phyloP scores from a whole-genome alignment of 2,329 filamentous ascomycete genomes.

The Cordyceps militaris region DNA sequence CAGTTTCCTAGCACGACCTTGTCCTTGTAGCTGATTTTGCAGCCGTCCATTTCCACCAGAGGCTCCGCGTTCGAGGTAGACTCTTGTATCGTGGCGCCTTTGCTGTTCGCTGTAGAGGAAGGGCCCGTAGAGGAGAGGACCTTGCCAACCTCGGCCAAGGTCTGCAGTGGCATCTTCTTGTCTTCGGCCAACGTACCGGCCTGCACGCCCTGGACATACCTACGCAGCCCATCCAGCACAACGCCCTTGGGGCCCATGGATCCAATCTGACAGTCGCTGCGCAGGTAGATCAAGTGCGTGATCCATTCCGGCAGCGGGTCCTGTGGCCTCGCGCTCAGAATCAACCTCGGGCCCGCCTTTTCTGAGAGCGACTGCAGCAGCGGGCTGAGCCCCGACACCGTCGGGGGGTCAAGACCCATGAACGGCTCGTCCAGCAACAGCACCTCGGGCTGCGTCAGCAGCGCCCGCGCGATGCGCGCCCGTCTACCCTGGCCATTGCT shows the following conservation, averaged over 20 bases:
- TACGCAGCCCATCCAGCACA: constrained; percentile 49
- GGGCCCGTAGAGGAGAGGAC: constrained; percentile 26
- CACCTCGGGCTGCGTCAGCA: constrained; percentile 72
- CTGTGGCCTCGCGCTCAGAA: constrained; percentile 75
- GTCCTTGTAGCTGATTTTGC: constrained; percentile 70
- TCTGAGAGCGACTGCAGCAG: constrained; percentile 63
- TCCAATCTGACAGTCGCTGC: constrained; percentile 57
- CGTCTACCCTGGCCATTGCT: constrained; percentile 90
- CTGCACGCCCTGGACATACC: constrained; percentile 41
- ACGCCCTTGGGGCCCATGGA: constrained; percentile 57
- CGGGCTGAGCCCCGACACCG: constrained; percentile 61
- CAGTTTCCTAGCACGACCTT: constrained; percentile 77
- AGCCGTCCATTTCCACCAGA: constrained; percentile 80
- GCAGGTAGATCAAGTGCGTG: constrained; percentile 70
- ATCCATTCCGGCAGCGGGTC: constrained; percentile 88
- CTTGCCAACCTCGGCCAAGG: constrained; percentile 44
- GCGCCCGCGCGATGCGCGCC: constrained; percentile 78
- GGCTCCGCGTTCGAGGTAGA: constrained; percentile 48
- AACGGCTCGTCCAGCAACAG: constrained; percentile 89
- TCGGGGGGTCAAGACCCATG: constrained; percentile 89
- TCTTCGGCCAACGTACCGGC: constrained; percentile 39
- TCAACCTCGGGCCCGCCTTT: constrained; percentile 59
- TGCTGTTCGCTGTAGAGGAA: constrained; percentile 8
- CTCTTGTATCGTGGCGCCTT: constrained; percentile 14
- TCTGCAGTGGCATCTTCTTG: constrained; percentile 39